Conservation (phyloP, 805 yeast genomes). For the Starmerella powellii region DNA sequence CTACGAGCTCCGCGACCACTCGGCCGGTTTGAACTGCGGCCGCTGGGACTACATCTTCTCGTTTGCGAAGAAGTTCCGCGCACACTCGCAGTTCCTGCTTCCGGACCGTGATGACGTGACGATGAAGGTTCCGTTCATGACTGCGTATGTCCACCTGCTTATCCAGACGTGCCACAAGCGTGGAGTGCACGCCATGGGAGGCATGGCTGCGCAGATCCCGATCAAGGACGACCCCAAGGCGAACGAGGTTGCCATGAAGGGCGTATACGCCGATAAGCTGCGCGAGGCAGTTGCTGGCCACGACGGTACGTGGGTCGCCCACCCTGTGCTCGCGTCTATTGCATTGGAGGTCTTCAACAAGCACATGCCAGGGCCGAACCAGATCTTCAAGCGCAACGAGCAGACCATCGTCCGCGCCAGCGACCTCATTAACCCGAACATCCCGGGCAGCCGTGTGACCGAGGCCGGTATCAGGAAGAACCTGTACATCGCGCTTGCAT, state of each 20-base stretch:
- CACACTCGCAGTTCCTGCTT: constrained; percentile 47
- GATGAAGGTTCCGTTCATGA: constrained; percentile 60
- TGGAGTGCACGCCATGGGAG: constrained; percentile 67
- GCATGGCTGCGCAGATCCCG: constrained; percentile 71
- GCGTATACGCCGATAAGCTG: constrained; percentile 54
- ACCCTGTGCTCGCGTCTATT: constrained; percentile 55
- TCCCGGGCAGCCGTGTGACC: constrained; percentile 47
- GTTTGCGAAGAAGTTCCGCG: constrained; percentile 52
- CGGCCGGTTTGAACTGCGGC: constrained; percentile 64
- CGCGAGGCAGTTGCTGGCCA: constrained; percentile 58
- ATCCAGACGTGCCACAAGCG: constrained; percentile 60
- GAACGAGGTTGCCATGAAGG: constrained; percentile 53
- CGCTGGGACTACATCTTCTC: constrained; percentile 70
- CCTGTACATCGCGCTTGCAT: constrained; percentile 51
- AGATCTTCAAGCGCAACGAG: constrained; percentile 42
- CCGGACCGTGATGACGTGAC: constrained; percentile 63
- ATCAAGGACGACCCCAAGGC: constrained; percentile 52
- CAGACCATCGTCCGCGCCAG: constrained; percentile 43
- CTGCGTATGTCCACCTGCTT: constrained; percentile 50
- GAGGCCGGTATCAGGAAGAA: constrained; percentile 56
- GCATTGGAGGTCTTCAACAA: constrained; percentile 59
- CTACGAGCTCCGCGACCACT: constrained; percentile 58
- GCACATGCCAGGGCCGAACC: constrained; percentile 66
- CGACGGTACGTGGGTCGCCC: constrained; percentile 72
- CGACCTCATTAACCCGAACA: constrained; percentile 49